Percentiles rank a stretch among this genome's conserved stretches.
phyloP scores from a whole-genome alignment of 176 grass and related monocot genomes.

The Carex cristatella region DNA sequence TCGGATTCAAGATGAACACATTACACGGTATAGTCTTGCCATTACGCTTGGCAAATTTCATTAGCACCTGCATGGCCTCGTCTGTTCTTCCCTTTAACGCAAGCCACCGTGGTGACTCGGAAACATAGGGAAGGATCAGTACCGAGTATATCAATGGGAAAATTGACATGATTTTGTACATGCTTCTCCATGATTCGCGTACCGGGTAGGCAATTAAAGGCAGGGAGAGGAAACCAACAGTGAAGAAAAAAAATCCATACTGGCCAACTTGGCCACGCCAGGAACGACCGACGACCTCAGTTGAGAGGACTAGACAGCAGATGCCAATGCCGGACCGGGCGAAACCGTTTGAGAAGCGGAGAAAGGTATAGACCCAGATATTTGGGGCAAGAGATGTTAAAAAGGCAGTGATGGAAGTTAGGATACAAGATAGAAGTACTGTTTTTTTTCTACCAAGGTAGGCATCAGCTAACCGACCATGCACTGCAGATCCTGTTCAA shows the following conservation, averaged over 20 bases:
- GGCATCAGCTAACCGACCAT: conserved; percentile 37
- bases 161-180: conserved; percentile 46
- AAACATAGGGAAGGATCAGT: conserved; percentile 37
- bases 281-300: conserved; percentile 34
- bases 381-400: conserved; percentile 37
- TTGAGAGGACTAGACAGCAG: conserved; percentile 48
- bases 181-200: conserved; percentile 33
- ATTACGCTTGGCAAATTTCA: conserved; percentile 35
- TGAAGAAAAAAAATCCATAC: conserved; percentile 58
- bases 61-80: conserved; percentile 32
- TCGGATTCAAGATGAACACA: conserved; percentile 9
- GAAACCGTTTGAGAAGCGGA: conserved; percentile 44
- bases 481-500: conserved; percentile 32
- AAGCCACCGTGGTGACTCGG: conserved; percentile 48
- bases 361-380: conserved; percentile 36
- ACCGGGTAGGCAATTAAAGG: conserved; percentile 36
- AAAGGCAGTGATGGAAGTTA: conserved; percentile 32
- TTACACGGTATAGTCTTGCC: conserved; percentile 33
- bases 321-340: conserved; percentile 44
- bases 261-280: conserved; percentile 53
- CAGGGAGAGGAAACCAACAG: conserved; percentile 43
- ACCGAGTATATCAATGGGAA: conserved; percentile 36
- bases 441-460: conserved; percentile 45
- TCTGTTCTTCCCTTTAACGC: conserved; percentile 30
- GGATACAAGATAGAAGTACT: conserved; percentile 31